A percentile compares a stretch with the other conserved stretches of the same genome.
These are phyloP conservation scores for Diplodia corticola DNA, from an alignment of 2,329 filamentous ascomycete species.

Conservation along the genomic window DNA sequence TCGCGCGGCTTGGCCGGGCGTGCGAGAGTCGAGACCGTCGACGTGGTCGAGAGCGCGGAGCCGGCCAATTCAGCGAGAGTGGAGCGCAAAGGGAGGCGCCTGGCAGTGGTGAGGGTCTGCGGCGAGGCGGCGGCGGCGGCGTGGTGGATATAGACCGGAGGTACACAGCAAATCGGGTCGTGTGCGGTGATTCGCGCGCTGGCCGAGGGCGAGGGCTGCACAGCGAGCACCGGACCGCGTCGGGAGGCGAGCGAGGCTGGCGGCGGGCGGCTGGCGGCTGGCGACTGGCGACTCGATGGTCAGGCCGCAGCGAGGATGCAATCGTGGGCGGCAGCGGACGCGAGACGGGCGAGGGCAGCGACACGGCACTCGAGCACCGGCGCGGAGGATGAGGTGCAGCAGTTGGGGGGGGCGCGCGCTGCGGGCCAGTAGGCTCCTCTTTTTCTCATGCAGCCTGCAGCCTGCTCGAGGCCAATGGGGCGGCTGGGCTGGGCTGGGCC, in stretches of 20 bases:
- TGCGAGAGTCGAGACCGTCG: not conserved
- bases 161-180: not conserved
- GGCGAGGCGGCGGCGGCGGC: not conserved
- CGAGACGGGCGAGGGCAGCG: slow-evolving; percentile 14
- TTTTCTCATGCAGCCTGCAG: slow-evolving; percentile 7
- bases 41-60: not conserved
- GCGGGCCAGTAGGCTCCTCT: not conserved
- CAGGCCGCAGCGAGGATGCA: not conserved
- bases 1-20: not conserved
- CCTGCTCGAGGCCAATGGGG: slow-evolving; percentile 7
- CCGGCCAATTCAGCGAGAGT: not conserved
- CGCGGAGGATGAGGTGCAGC: not conserved
- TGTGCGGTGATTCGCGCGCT: slow-evolving; percentile 10
- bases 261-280: not conserved
- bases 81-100: not conserved
- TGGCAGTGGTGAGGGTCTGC: not conserved
- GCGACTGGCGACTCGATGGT: not conserved
- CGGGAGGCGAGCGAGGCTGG: slow-evolving; percentile 10
- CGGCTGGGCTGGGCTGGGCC: slow-evolving; percentile 1
- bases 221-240: slow-evolving; percentile 2
- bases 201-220: slow-evolving; percentile 6
- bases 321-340: not conserved
- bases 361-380: slow-evolving; percentile 6
- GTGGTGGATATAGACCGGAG: slow-evolving; percentile 8
- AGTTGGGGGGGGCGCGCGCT: not conserved